These are phyloP conservation scores for Arctium lappa DNA, from an alignment of 129 eudicot genomes.

Conservation along the genomic window DNA sequence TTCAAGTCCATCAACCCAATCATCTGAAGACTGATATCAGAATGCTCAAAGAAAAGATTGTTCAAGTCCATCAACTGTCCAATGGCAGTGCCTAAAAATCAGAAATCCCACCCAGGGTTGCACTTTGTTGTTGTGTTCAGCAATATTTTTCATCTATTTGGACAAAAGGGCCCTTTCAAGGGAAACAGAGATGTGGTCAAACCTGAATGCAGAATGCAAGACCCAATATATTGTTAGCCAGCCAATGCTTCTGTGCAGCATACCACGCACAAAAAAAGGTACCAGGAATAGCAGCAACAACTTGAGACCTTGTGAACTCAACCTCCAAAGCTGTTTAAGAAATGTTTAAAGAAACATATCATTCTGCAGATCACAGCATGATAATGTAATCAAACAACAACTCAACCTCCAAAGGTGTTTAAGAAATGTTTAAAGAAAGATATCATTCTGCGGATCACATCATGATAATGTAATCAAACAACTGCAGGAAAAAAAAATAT, in stretches of 20 bases:
- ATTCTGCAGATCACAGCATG: conserved; percentile 35
- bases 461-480: conserved; percentile 10
- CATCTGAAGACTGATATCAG: not conserved
- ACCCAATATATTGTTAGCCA: conserved; percentile 86
- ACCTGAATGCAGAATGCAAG: conserved; percentile 99
- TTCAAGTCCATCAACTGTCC: not conserved
- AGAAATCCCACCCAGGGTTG: not conserved
- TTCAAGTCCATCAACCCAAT: not conserved
- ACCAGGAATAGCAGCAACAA: conserved; percentile 89
- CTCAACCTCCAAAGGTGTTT: conserved; percentile 66
- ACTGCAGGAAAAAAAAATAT: conserved; percentile 3
- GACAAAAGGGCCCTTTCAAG: not conserved
- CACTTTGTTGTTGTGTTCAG: not conserved
- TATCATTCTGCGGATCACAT: conserved; percentile 12
- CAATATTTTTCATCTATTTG: not conserved
- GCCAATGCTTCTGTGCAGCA: conserved; percentile 96
- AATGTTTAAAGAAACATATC: conserved; percentile 25
- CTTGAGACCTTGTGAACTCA: conserved; percentile 87
- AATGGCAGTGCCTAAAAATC: not conserved
- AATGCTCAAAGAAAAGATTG: not conserved
- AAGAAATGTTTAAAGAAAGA: conserved; percentile 12
- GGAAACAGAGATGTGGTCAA: not conserved
- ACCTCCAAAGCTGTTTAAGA: conserved; percentile 76
- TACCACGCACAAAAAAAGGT: conserved; percentile 95
- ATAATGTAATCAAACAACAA: conserved; percentile 31